A percentile compares a stretch with the other conserved stretches of the same genome.
These are phyloP conservation scores for Phytophthora hibernalis DNA, from an alignment of 352 stramenopile genomes.

Conservation along the genomic window DNA sequence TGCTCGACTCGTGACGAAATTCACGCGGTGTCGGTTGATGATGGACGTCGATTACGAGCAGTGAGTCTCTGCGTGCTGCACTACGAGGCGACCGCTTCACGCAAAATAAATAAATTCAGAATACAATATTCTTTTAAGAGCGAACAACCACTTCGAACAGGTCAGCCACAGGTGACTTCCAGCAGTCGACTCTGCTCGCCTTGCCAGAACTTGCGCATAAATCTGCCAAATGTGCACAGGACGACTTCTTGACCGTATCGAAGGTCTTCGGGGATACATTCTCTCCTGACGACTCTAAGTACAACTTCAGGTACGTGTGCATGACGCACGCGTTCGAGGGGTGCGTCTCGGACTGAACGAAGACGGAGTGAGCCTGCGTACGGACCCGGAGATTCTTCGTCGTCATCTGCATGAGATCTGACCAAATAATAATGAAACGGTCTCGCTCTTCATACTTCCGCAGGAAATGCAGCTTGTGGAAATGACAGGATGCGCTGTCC, in stretches of 20 bases:
- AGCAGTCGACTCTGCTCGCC: slow-evolving; percentile 20
- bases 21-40: not conserved
- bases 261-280: slow-evolving; percentile 5
- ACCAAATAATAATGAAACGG: slow-evolving; percentile 18
- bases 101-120: not conserved
- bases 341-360: slow-evolving; percentile 13
- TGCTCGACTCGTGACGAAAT: too few relatives aligned
- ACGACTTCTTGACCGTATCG: slow-evolving; percentile 22
- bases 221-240: slow-evolving; percentile 2
- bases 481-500: not conserved
- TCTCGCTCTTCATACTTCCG: slow-evolving; percentile 29
- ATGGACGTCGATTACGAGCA: slow-evolving; percentile 7
- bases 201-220: slow-evolving; percentile 29
- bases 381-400: slow-evolving; percentile 12
- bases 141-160: not conserved
- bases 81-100: not conserved
- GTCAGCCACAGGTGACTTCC: slow-evolving; percentile 2
- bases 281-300: slow-evolving; percentile 10
- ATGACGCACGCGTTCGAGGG: slow-evolving; percentile 12
- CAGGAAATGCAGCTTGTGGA: slow-evolving; percentile 26
- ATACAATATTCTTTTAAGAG: not conserved
- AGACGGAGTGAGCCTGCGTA: slow-evolving; percentile 12
- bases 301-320: slow-evolving; percentile 18
- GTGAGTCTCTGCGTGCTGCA: too few relatives aligned
- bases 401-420: slow-evolving; percentile 24